Evolutionary conservation across 176 grass and related monocot genomes (phyloP), one percentile per base, ranked within the genome.

Genomic region (Oryza longistaminata): DNA sequence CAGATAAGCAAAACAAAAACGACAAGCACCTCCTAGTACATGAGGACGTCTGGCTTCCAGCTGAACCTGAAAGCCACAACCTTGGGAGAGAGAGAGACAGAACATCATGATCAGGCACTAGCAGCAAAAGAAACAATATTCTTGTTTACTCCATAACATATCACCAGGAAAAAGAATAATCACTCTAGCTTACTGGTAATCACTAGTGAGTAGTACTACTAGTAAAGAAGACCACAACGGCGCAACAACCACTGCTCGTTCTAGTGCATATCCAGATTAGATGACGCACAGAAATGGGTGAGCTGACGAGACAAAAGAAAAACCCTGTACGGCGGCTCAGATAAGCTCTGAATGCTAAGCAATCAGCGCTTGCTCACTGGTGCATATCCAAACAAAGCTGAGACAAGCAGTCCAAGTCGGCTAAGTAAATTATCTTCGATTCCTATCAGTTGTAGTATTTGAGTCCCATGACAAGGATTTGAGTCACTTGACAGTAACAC

Each of bases 271-370:
- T 88, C 86, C 52, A 50, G 40, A 64, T n/a, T 42, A 78, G 37
- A 83, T 40, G 70, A 42, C 37, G 19, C 4, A 76, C 3, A 75
- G 35, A 87, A 16, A n/a, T 22, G 17, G 37, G 16, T 68, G 22
- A 73, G 80, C 53, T 73, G 80, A 83, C 80, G 67, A 55, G 29
- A 39, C 80, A 83, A 34, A n/a, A 40, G 5, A 77, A 62, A 77
- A 40, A 40, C 73, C 4, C 2, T 39, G 40, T 13, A 22, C 82
- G 33, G 46, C 12, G 7, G 39, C 17, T 44, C 50, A 87, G 86
- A 65, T 88, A 87, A 82, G 72, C 79, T 70, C 85, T 21, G 50
- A 1, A 74, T 31, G 14, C 19, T 9, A 19, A 58, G 53, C 17
- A 19, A 58, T 58, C 71, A 1, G 25, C 85, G 0, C 70, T 48